Base-by-base conservation (phyloP, 352 stramenopile genomes). In the Globisporangium spiculum region DNA sequence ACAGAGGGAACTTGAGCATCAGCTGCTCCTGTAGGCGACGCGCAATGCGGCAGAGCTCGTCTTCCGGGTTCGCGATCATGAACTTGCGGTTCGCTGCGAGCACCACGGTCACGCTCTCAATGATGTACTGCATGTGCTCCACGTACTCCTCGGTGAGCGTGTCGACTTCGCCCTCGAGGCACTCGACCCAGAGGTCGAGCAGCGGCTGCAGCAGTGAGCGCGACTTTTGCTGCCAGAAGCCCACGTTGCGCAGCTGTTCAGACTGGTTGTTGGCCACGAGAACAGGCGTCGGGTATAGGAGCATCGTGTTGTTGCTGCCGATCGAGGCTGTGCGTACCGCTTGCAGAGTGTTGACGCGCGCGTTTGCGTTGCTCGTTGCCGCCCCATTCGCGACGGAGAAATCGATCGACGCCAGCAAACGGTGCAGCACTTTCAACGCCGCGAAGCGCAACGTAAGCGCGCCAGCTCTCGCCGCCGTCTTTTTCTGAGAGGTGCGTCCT, bases 111-210 rank as follows among this genome's bases (percentile, higher is more conserved):
- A 74, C 62, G 63, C 82, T 86, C 74, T 93, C 84, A n/a, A 92
- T 78, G 65, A 93, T 86, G 57, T 85, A 84, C 67, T 88, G 79
- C 75, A 95, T 84, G 73, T 92, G 83, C 69, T 91, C 80, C 14
- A 92, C 60, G 52, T 86, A 83, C 10, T 83, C 73, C n/a, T 92
- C 80, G 16, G 78, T 79, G 1, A 93, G 74, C 12, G 76, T 72
- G 32, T 93, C 85, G 44, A 84, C 58, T 22, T 84, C 82, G 34
- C 75, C 79, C 24, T 91, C 84, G 0, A 85, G 32, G 52, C 80
- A 92, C 60, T 93, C 85, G 14, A 95, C 73, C 88, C 88, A 95
- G 59, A 95, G 75, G 44, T 91, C 81, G 1, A 92, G 69, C 36
- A 95, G 67, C 14, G 83, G 76, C 12, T 75, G 72, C 22, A 95